Base-by-base conservation (phyloP, 2,329 filamentous ascomycete genomes). In the Trichoderma arundinaceum region DNA sequence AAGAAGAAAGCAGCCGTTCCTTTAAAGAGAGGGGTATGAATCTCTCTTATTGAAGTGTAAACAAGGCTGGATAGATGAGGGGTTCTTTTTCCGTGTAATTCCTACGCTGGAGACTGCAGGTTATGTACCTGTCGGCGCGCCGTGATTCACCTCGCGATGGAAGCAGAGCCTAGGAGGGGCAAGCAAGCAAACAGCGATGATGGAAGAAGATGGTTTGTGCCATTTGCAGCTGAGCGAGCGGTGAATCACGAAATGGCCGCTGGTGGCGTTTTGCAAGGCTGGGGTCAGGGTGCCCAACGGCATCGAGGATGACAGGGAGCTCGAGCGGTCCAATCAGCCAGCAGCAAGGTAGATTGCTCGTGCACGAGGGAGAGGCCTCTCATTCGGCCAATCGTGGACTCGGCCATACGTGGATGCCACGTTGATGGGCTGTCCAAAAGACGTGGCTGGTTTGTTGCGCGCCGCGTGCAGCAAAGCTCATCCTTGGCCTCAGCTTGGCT, bases 71-170 rank as follows among this genome's bases (percentile, higher is more conserved):
- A 44, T n/a, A 38, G 1, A 22, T 8, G 60, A 54, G 39, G 33
- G 19, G 2, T 17, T 7, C 32, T 22, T 33, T 7, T 33, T n/a
- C 19, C 52, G n/a, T 3, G n/a, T 28, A 13, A 48, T 22, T 41
- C 19, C n/a, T 17, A 28, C 33, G 39, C 9, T 22, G 39, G 32
- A 17, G 35, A 33, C 35, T 19, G 28, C 48, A n/a, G 7, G 52
- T 62, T 66, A 66, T 61, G 57, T 66, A 66, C 49, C 22, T 51
- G 15, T 62, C 3, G 28, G 28, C 3, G 12, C 33, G 51, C 35
- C 51, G 62, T 66, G 64, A 66, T 66, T 66, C 64, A 66, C 48
- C 17, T 49, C 15, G n/a, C 22, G 33, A 56, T n/a, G n/a, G 13
- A 39, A 39, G 13, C 7, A 19, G 19, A 51, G 7, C 9, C 7